A percentile compares a stretch with the other conserved stretches of the same genome.
Conservation (phyloP, 2,329 filamentous ascomycete species). For the Aspergillus neoniger region DNA sequence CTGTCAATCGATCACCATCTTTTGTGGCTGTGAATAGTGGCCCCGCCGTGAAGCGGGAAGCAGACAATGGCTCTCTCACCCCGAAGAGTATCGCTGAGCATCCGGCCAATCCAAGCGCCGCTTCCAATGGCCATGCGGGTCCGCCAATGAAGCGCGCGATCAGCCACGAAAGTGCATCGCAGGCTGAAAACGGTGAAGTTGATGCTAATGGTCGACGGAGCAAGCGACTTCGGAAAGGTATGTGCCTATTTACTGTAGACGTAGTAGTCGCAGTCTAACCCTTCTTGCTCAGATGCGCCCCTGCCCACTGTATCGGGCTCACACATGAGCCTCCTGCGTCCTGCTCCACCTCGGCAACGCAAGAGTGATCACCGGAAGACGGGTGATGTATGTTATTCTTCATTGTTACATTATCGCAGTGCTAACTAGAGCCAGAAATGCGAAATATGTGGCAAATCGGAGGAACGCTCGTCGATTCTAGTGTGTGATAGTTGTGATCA, state of each 20-base stretch:
- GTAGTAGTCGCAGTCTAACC: not conserved
- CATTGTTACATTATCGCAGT: not conserved
- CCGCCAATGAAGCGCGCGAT: constrained; percentile 76
- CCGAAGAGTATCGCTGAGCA: constrained; percentile 66
- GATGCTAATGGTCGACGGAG: constrained; percentile 76
- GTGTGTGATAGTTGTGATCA: constrained; percentile 91
- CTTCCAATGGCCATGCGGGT: constrained; percentile 53
- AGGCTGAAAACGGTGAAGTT: constrained; percentile 52
- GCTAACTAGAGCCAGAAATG: constrained; percentile 63
- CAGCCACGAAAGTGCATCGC: constrained; percentile 57
- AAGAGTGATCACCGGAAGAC: constrained; percentile 58
- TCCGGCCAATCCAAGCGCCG: constrained; percentile 59
- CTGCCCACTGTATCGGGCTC: constrained; percentile 86
- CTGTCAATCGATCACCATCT: constrained; percentile 56
- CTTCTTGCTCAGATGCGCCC: constrained; percentile 46
- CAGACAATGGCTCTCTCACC: constrained; percentile 59
- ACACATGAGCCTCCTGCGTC: constrained; percentile 92
- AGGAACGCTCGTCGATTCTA: constrained; percentile 70
- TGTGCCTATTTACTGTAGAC: constrained; percentile 16
- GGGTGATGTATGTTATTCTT: constrained; percentile 54
- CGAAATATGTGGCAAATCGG: constrained; percentile 79
- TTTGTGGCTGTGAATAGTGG: constrained; percentile 46
- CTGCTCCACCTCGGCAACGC: constrained; percentile 64
- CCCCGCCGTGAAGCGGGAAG: constrained; percentile 53
- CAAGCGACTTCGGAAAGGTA: constrained; percentile 89